A percentile compares a stretch with the other conserved stretches of the same genome.
Conservation (phyloP, 1,284 basidiomycete genomes). For the Papiliotrema fonsecae region DNA sequence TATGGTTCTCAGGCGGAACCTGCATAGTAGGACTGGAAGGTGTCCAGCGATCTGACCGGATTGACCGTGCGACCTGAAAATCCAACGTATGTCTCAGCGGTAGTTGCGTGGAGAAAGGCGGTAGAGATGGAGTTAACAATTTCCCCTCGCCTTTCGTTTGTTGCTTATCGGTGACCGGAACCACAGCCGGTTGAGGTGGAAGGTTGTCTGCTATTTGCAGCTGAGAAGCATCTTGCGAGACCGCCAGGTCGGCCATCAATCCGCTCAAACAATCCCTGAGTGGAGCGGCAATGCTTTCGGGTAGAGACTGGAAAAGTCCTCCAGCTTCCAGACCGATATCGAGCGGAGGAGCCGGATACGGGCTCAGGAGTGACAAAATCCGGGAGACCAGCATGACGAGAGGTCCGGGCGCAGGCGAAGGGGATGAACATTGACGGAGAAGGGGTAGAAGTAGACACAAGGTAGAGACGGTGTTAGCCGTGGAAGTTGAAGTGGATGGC, state of each 20-base stretch:
- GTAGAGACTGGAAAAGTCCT: slow-evolving; percentile 24
- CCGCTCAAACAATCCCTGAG: slow-evolving; percentile 33
- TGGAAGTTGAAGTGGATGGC: slow-evolving; percentile 12
- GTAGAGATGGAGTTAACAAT: not conserved
- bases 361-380: slow-evolving; percentile 23
- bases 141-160: not conserved
- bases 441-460: slow-evolving; percentile 34
- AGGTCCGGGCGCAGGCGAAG: slow-evolving; percentile 9
- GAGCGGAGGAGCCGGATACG: slow-evolving; percentile 38
- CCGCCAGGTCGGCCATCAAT: slow-evolving; percentile 37
- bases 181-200: not conserved
- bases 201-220: not conserved
- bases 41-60: slow-evolving; percentile 2
- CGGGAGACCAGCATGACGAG: slow-evolving; percentile 18
- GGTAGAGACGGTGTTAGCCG: slow-evolving; percentile 14
- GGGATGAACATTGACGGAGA: slow-evolving; percentile 20
- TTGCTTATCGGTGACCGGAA: not conserved
- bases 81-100: not conserved
- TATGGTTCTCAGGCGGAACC: slow-evolving; percentile 4
- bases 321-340: slow-evolving; percentile 41
- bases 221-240: slow-evolving; percentile 10
- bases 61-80: not conserved
- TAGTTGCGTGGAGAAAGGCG: not conserved
- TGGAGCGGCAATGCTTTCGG: slow-evolving; percentile 29
- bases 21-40: not conserved